Conservation (phyloP, 768 basidiomycete species). For the Mycena belliarum region DNA sequence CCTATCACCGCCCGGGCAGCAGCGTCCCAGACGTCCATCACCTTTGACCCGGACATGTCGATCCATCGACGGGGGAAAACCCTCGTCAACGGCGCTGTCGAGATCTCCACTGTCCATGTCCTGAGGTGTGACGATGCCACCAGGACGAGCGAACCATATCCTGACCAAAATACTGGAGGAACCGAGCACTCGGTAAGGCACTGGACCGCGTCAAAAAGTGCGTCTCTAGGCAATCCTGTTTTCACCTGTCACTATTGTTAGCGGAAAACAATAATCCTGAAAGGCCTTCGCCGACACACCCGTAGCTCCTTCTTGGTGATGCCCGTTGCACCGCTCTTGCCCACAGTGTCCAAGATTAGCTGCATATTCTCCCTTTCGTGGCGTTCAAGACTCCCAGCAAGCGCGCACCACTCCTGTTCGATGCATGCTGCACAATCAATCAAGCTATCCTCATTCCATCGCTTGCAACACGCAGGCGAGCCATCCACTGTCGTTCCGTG, state of each 20-base stretch:
- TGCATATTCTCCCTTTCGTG: slow-evolving; percentile 32
- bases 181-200: slow-evolving; percentile 46
- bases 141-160: slow-evolving; percentile 56
- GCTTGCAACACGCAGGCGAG: slow-evolving; percentile 50
- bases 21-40: slow-evolving; percentile 70
- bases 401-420: slow-evolving; percentile 38
- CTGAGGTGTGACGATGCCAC: slow-evolving; percentile 54
- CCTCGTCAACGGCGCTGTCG: slow-evolving; percentile 43
- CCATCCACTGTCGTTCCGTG: slow-evolving; percentile 50
- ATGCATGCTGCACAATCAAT: slow-evolving; percentile 50
- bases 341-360: slow-evolving; percentile 38
- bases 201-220: slow-evolving; percentile 35
- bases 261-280: slow-evolving; percentile 5
- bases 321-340: slow-evolving; percentile 39
- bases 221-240: slow-evolving; percentile 19
- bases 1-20: slow-evolving; percentile 70
- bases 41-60: slow-evolving; percentile 62
- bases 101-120: slow-evolving; percentile 59
- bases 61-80: slow-evolving; percentile 76
- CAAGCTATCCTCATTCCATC: slow-evolving; percentile 31
- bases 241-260: slow-evolving; percentile 21
- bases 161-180: slow-evolving; percentile 68
- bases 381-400: slow-evolving; percentile 29
- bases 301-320: slow-evolving; percentile 38
- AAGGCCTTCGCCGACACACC: slow-evolving; percentile 30